phyloP scores from a whole-genome alignment of 768 basidiomycete species.

The Coprinellus micaceus region DNA sequence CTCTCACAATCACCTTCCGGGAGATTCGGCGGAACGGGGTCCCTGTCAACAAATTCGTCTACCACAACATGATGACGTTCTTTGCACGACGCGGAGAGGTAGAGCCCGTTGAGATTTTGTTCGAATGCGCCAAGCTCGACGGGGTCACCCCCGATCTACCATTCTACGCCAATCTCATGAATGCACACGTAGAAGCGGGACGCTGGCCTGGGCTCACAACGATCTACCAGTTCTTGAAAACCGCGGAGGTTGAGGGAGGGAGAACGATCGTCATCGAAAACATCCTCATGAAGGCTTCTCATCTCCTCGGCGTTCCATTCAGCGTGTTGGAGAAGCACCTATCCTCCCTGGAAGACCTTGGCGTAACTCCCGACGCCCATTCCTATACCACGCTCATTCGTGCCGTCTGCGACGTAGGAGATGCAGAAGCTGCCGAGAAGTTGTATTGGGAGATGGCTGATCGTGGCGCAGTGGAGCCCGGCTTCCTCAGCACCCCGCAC shows the following conservation, averaged over 20 bases:
- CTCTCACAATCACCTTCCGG: background rate
- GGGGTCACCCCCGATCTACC: slow-evolving; percentile 51
- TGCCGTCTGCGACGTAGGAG: slow-evolving; percentile 71
- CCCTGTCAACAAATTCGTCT: background rate
- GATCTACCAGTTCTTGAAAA: slow-evolving; percentile 59
- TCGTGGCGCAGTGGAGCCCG: slow-evolving; percentile 33
- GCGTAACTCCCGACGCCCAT: slow-evolving; percentile 57
- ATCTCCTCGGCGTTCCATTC: slow-evolving; percentile 75
- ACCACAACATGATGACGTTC: slow-evolving; percentile 12
- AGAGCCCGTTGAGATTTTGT: slow-evolving; percentile 48
- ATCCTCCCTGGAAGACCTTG: slow-evolving; percentile 42
- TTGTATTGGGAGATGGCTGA: slow-evolving; percentile 66
- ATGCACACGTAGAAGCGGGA: slow-evolving; percentile 77
- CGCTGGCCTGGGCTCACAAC: slow-evolving; percentile 75
- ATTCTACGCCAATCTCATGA: slow-evolving; percentile 61
- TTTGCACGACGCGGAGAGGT: slow-evolving; percentile 45
- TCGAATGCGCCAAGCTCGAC: slow-evolving; percentile 44
- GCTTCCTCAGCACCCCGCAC: slow-evolving; percentile 47
- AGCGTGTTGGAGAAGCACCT: slow-evolving; percentile 35
- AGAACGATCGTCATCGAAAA: slow-evolving; percentile 67
- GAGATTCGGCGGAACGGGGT: background rate
- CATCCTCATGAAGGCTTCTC: slow-evolving; percentile 78
- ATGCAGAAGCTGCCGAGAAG: slow-evolving; percentile 60
- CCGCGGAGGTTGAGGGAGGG: slow-evolving; percentile 30
- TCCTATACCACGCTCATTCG: slow-evolving; percentile 77